Conservation (phyloP, 371 early-diverging fungal species). For the Circinella umbellata region DNA sequence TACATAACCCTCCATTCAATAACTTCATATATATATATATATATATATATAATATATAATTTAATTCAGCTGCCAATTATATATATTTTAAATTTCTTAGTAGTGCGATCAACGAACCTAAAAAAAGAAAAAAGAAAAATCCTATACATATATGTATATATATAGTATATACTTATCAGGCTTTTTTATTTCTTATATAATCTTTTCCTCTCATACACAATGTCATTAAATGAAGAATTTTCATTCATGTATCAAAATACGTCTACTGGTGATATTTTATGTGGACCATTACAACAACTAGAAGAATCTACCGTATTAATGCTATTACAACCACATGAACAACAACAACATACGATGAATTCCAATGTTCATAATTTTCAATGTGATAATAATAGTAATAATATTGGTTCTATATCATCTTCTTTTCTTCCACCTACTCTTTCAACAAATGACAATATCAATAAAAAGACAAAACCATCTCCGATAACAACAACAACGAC, state of each 20-base stretch:
- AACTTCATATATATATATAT: not conserved
- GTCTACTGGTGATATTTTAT: not conserved
- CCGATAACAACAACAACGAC: not conserved
- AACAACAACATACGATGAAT: not conserved
- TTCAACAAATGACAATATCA: not conserved
- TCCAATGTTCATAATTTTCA: not conserved
- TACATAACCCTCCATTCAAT: not conserved
- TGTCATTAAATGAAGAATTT: slow-evolving; percentile 2
- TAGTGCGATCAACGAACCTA: slow-evolving; percentile 7
- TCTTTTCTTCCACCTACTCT: not conserved
- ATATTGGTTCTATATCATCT: not conserved
- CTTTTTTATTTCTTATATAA: not conserved
- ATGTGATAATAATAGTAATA: not conserved
- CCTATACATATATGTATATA: no score
- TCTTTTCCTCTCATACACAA: not conserved
- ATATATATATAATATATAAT: not conserved
- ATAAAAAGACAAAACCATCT: not conserved
- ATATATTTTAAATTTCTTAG: not conserved
- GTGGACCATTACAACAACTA: slow-evolving; percentile 1
- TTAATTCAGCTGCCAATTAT: not conserved
- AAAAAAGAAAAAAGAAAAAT: not conserved
- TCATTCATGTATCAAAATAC: not conserved
- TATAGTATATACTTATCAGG: not conserved
- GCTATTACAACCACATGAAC: slow-evolving; percentile 5
- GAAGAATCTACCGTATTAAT: not conserved